These are phyloP conservation scores for Middelhovenomyces tepae DNA, from an alignment of 805 yeast genomes.

Conservation along the genomic window DNA sequence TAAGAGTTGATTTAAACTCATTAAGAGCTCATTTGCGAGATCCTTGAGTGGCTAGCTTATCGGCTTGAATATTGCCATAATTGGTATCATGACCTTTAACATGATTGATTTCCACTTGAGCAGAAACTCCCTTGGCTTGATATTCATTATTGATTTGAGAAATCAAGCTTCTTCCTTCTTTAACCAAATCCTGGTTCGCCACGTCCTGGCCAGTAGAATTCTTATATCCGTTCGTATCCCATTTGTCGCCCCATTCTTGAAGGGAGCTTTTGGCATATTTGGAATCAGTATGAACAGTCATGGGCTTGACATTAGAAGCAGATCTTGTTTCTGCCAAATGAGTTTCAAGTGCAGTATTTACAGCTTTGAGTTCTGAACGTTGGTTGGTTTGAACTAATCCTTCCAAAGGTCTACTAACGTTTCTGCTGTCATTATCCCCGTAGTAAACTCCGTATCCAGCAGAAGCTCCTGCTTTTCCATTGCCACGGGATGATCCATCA, in stretches of 20 bases:
- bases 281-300: slow-evolving; percentile 60
- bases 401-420: slow-evolving; percentile 44
- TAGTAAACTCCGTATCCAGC: slow-evolving; percentile 76
- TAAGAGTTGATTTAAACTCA: too few relatives aligned
- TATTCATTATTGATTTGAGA: slow-evolving; percentile 28
- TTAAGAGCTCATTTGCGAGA: too few relatives aligned
- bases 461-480: slow-evolving; percentile 37
- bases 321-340: slow-evolving; percentile 29
- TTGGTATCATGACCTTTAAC: slow-evolving; percentile 67
- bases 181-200: slow-evolving; percentile 44
- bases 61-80: slow-evolving; percentile 72
- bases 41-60: slow-evolving; percentile 69
- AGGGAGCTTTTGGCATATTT: slow-evolving; percentile 51
- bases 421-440: slow-evolving; percentile 46
- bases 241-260: slow-evolving; percentile 46
- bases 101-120: slow-evolving; percentile 41
- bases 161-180: slow-evolving; percentile 29
- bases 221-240: slow-evolving; percentile 52
- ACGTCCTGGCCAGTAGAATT: slow-evolving; percentile 38
- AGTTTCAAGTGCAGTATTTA: slow-evolving; percentile 43
- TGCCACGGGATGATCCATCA: slow-evolving; percentile 69
- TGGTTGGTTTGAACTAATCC: slow-evolving; percentile 56
- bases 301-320: slow-evolving; percentile 18
- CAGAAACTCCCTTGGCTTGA: slow-evolving; percentile 11
- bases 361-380: slow-evolving; percentile 69